A percentile compares a stretch with the other conserved stretches of the same genome.
phyloP scores from a whole-genome alignment of 2,329 filamentous ascomycete species.

The Sordariomycetes sp. region DNA sequence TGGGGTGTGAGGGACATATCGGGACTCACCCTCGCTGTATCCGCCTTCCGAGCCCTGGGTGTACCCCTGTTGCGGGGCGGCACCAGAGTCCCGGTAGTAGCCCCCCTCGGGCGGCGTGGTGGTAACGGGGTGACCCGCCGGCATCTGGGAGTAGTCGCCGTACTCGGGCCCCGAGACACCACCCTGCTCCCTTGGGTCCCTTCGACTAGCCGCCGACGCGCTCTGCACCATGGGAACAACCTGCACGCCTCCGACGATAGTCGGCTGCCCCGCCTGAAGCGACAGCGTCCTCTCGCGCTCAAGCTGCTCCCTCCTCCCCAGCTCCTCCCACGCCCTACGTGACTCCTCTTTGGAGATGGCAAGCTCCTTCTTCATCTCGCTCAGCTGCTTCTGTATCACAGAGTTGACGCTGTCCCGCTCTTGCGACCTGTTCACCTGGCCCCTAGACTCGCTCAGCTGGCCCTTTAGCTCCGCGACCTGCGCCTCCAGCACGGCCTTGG shows the following conservation, averaged over 20 bases:
- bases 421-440: constrained; percentile 40
- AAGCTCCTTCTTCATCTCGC: constrained; percentile 84
- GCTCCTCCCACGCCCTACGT: constrained; percentile 89
- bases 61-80: constrained; percentile 7
- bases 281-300: constrained; percentile 77
- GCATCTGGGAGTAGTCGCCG: constrained; percentile 21
- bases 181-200: constrained; percentile 26
- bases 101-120: constrained; percentile 12
- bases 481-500: constrained; percentile 66
- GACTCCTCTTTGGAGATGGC: constrained; percentile 95
- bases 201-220: constrained; percentile 35
- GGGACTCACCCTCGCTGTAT: constrained; percentile 43
- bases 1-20: not conserved
- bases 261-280: constrained; percentile 78
- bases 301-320: constrained; percentile 84
- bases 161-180: not conserved
- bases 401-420: constrained; percentile 57
- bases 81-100: constrained; percentile 13
- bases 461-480: constrained; percentile 63
- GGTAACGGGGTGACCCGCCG: constrained; percentile 19
- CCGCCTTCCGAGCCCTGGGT: constrained; percentile 39
- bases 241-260: constrained; percentile 82
- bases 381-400: constrained; percentile 58
- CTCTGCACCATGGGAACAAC: constrained; percentile 85
- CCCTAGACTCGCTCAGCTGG: constrained; percentile 47